These are phyloP conservation scores for Boletus sensibilis DNA, from an alignment of 768 basidiomycete species.

Conservation along the genomic window DNA sequence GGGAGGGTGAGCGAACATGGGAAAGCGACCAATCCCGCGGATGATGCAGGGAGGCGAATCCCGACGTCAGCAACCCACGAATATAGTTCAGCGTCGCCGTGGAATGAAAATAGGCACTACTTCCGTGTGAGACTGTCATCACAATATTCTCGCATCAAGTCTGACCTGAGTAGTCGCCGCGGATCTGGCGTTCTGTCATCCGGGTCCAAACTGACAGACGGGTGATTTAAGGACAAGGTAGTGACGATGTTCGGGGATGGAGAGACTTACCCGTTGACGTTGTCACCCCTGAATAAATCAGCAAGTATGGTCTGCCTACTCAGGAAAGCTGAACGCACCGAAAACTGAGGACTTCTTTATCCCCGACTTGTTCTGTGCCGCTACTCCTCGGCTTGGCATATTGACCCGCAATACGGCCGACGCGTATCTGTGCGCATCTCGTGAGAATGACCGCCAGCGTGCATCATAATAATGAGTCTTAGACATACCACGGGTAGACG, in stretches of 20 bases:
- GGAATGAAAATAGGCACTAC: conserved; percentile 94
- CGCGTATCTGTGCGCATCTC: conserved; percentile 52
- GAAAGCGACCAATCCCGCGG: conserved; percentile 89
- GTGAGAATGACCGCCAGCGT: conserved; percentile 5
- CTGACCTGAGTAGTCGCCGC: conserved; percentile 74
- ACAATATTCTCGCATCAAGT: neutral
- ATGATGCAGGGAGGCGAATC: conserved; percentile 90
- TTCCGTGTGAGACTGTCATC: conserved; percentile 5
- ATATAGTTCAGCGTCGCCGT: conserved; percentile 91
- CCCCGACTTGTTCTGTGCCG: conserved; percentile 72
- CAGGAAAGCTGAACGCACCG: conserved; percentile 47
- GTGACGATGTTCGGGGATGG: neutral
- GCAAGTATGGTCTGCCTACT: neutral
- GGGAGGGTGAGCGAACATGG: conserved; percentile 82
- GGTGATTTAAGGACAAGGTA: neutral
- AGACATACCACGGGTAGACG: conserved; percentile 82
- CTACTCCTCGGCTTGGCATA: conserved; percentile 94
- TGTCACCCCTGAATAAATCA: conserved; percentile 72
- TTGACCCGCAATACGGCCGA: conserved; percentile 93
- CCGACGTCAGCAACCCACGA: conserved; percentile 83
- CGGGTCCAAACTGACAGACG: conserved; percentile 47
- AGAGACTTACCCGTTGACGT: conserved; percentile 78
- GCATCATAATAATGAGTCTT: neutral
- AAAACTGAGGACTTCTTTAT: conserved; percentile 80
- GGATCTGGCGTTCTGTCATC: conserved; percentile 89